phyloP scores from a whole-genome alignment of 2,329 filamentous ascomycete genomes.

The Calonectria pseudoreteaudii region DNA sequence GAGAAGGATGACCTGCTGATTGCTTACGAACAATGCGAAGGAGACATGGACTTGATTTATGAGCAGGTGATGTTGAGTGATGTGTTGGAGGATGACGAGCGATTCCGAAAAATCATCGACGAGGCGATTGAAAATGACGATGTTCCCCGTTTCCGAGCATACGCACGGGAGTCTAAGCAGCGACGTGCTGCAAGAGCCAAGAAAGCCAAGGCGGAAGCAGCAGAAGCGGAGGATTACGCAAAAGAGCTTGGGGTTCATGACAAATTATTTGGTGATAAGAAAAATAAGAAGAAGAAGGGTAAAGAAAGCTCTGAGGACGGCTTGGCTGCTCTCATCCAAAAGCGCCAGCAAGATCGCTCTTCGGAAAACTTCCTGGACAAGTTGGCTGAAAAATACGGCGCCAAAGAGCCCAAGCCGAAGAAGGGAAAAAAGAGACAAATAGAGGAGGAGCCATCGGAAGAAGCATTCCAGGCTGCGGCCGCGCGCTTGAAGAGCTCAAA shows the following conservation, averaged over 20 bases:
- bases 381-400: conserved; percentile 81
- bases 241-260: conserved; percentile 81
- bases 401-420: conserved; percentile 55
- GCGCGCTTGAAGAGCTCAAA: conserved; percentile 55
- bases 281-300: conserved; percentile 52
- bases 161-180: conserved; percentile 78
- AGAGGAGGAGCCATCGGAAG: conserved; percentile 74
- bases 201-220: conserved; percentile 73
- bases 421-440: conserved; percentile 65
- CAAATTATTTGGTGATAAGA: conserved; percentile 70
- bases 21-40: conserved; percentile 79
- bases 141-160: conserved; percentile 75
- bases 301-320: conserved; percentile 61
- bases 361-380: conserved; percentile 74
- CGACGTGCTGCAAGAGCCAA: conserved; percentile 70
- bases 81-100: conserved; percentile 84
- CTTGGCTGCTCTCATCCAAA: conserved; percentile 80
- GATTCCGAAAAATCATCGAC: conserved; percentile 85
- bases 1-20: conserved; percentile 82
- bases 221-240: conserved; percentile 80
- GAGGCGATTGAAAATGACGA: conserved; percentile 78
- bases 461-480: conserved; percentile 70
- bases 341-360: conserved; percentile 72
- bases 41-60: conserved; percentile 83
- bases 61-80: conserved; percentile 88